Conservation (phyloP, 129 eudicot genomes). For the Cynara cardunculus region DNA sequence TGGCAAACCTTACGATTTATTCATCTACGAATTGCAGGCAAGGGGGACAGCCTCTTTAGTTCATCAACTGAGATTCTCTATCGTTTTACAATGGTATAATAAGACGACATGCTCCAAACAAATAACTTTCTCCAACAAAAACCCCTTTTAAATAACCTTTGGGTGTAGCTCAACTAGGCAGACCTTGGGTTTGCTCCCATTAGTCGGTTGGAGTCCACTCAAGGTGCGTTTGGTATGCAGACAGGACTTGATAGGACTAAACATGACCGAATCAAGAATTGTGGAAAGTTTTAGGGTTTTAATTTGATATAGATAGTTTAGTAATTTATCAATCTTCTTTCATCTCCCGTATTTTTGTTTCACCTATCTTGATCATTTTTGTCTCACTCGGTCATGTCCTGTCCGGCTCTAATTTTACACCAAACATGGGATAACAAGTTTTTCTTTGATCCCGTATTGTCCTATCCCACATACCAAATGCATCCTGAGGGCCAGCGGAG, state of each 20-base stretch:
- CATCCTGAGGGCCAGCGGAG: neutral
- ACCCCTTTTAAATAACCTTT: neutral
- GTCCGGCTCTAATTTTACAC: neutral
- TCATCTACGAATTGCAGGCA: constrained; percentile 57
- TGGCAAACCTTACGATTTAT: constrained; percentile 36
- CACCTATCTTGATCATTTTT: neutral
- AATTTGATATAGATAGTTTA: neutral
- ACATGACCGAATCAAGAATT: neutral
- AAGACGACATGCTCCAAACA: constrained; percentile 23
- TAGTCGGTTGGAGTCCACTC: neutral
- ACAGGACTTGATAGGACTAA: neutral
- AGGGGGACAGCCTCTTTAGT: constrained; percentile 51
- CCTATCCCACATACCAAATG: neutral
- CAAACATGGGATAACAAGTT: neutral
- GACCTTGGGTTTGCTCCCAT: neutral
- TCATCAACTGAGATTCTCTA: constrained; percentile 55
- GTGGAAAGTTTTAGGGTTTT: neutral
- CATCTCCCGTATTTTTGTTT: neutral
- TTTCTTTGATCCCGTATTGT: neutral
- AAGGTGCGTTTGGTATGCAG: neutral
- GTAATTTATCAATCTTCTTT: neutral
- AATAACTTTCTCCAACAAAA: neutral
- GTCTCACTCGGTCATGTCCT: neutral
- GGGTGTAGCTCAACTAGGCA: neutral
- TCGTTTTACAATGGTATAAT: constrained; percentile 55